Evolutionary conservation across 768 basidiomycete species (phyloP).

Genomic region (Leccinum disarticulatum): DNA sequence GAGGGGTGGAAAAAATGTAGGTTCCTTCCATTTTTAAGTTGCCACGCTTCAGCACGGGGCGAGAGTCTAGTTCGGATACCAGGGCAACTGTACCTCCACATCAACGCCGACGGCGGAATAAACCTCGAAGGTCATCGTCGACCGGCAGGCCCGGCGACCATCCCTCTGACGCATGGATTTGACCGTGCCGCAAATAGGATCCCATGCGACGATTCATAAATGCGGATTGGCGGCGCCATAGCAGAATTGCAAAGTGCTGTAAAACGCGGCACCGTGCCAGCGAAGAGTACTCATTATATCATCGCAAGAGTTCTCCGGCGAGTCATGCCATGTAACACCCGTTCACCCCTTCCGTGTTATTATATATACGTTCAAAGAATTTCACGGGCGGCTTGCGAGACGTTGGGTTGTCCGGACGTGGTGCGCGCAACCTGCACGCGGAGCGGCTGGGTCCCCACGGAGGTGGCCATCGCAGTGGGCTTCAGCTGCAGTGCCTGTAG

Average conservation of each 20-base stretch:
- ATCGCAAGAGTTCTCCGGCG: background rate
- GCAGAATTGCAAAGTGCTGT: background rate
- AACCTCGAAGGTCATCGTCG: no score
- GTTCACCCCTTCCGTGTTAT: background rate
- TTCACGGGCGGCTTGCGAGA: conserved; percentile 63
- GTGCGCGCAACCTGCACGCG: conserved; percentile 49
- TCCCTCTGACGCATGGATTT: background rate
- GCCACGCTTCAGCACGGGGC: no score
- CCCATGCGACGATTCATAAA: background rate
- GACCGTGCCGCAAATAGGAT: background rate
- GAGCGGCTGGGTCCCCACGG: conserved; percentile 26
- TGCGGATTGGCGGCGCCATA: background rate
- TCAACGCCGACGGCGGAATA: no score
- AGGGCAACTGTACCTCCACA: no score
- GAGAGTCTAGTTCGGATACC: no score
- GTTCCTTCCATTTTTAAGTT: no score
- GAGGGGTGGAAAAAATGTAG: no score
- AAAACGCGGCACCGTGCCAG: background rate
- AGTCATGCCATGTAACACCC: background rate
- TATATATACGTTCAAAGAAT: background rate
- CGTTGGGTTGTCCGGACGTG: conserved; percentile 77
- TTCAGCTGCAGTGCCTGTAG: conserved; percentile 10
- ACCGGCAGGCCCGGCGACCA: background rate
- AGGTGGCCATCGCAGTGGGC: conserved; percentile 20
- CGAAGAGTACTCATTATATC: no score